These are phyloP conservation scores for Metschnikowia lachancei DNA, from an alignment of 805 yeast species.

Conservation along the genomic window DNA sequence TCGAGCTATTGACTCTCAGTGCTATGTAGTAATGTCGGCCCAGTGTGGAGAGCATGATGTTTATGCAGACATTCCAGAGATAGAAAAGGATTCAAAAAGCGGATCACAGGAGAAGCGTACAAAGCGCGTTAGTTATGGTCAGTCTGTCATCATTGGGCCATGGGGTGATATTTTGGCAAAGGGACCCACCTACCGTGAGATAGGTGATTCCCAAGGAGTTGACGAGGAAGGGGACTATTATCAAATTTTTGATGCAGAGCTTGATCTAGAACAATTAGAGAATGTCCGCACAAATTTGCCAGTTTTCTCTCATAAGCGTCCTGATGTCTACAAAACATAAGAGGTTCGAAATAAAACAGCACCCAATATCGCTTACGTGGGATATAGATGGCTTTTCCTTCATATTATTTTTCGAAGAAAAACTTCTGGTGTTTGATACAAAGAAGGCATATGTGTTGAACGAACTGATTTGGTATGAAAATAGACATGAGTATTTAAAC, in stretches of 20 bases:
- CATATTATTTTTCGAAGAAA: too few species aligned
- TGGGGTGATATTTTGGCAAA: constrained; percentile 79
- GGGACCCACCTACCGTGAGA: constrained; percentile 30
- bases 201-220: constrained; percentile 7
- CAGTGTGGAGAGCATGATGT: constrained; percentile 77
- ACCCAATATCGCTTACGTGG: neutral
- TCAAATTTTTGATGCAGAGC: constrained; percentile 57
- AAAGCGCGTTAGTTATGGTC: constrained; percentile 76
- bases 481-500: too few species aligned
- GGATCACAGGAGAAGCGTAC: constrained; percentile 16
- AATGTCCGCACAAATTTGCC: constrained; percentile 72
- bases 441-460: too few species aligned
- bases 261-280: constrained; percentile 51
- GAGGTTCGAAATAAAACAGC: neutral
- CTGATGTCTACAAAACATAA: constrained; percentile 39
- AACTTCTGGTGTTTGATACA: too few species aligned
- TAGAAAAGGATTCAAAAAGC: constrained; percentile 7
- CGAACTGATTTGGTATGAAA: too few species aligned
- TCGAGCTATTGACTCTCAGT: constrained; percentile 85
- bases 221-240: constrained; percentile 38
- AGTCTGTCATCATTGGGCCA: constrained; percentile 83
- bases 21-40: constrained; percentile 85
- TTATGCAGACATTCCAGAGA: constrained; percentile 33
- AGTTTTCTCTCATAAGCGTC: constrained; percentile 66
- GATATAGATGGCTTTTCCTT: neutral